Conservation (phyloP, 805 yeast genomes). For the Wickerhamiella vanderwaltii region DNA sequence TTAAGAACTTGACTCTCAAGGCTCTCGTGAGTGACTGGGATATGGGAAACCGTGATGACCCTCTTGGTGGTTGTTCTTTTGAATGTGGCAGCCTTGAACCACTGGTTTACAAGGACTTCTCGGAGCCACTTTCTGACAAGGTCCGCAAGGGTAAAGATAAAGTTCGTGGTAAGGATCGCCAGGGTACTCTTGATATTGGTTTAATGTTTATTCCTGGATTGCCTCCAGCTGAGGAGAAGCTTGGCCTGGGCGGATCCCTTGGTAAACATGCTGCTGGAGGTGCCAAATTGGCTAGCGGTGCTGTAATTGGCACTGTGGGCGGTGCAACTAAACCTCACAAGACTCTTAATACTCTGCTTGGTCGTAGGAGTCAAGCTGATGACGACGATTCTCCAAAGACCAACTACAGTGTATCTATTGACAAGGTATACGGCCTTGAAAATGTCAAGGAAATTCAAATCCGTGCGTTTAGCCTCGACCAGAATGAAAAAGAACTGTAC, state of each 20-base stretch:
- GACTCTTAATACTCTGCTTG: slow-evolving; percentile 35
- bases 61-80: slow-evolving; percentile 52
- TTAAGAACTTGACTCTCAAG: slow-evolving; percentile 19
- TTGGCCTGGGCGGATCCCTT: slow-evolving; percentile 17
- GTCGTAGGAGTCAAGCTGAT: slow-evolving; percentile 19
- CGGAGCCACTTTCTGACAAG: slow-evolving; percentile 35
- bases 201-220: slow-evolving; percentile 53
- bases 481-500: slow-evolving; percentile 40
- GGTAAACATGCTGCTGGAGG: slow-evolving; percentile 30
- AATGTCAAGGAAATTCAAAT: slow-evolving; percentile 33
- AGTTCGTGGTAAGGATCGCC: slow-evolving; percentile 39
- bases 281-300: slow-evolving; percentile 35
- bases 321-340: slow-evolving; percentile 29
- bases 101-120: slow-evolving; percentile 38
- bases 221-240: slow-evolving; percentile 20
- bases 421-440: slow-evolving; percentile 20
- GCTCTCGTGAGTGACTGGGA: slow-evolving; percentile 79
- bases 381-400: slow-evolving; percentile 15
- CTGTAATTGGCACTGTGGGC: slow-evolving; percentile 35
- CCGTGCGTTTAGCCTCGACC: slow-evolving; percentile 30
- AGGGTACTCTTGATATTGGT: slow-evolving; percentile 49
- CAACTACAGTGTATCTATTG: slow-evolving; percentile 16
- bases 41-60: slow-evolving; percentile 78
- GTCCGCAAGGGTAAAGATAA: slow-evolving; percentile 31
- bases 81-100: slow-evolving; percentile 53